These are phyloP conservation scores for Leccinum boreale DNA, from an alignment of 768 basidiomycete species.

Conservation along the genomic window DNA sequence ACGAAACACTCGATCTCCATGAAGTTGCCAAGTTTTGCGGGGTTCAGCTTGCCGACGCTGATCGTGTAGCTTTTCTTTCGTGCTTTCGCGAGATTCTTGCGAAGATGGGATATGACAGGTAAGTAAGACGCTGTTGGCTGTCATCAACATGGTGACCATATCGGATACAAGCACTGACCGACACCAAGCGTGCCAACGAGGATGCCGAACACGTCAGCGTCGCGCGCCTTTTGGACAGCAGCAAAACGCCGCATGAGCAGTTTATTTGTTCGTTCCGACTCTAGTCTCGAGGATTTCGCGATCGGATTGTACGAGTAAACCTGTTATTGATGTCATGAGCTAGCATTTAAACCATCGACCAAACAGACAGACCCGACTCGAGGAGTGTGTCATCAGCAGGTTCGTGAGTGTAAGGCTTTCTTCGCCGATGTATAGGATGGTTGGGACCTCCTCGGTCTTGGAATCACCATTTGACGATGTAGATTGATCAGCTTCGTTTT, in stretches of 20 bases:
- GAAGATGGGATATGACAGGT: conserved; percentile 80
- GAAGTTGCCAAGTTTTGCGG: conserved; percentile 93
- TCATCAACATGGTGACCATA: neutral
- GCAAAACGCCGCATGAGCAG: conserved; percentile 90
- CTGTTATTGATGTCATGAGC: conserved; percentile 36
- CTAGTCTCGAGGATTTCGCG: conserved; percentile 43
- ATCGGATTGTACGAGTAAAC: conserved; percentile 75
- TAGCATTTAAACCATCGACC: neutral
- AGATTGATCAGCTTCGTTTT: neutral
- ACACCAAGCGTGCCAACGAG: conserved; percentile 93
- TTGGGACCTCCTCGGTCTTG: neutral
- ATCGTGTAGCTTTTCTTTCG: conserved; percentile 94
- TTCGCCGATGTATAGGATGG: conserved; percentile 65
- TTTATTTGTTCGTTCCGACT: conserved; percentile 70
- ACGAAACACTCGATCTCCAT: conserved; percentile 96
- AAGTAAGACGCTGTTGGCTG: conserved; percentile 68
- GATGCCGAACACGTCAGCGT: conserved; percentile 93
- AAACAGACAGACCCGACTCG: conserved; percentile 46
- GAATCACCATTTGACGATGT: neutral
- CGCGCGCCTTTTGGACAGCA: conserved; percentile 79
- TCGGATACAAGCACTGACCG: conserved; percentile 40
- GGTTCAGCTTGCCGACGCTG: conserved; percentile 92
- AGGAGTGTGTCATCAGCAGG: conserved; percentile 77
- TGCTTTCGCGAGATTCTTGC: conserved; percentile 57
- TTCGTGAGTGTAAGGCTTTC: conserved; percentile 83